Conservation (phyloP, 1,139 yeast genomes). For the Pichia sp. region DNA sequence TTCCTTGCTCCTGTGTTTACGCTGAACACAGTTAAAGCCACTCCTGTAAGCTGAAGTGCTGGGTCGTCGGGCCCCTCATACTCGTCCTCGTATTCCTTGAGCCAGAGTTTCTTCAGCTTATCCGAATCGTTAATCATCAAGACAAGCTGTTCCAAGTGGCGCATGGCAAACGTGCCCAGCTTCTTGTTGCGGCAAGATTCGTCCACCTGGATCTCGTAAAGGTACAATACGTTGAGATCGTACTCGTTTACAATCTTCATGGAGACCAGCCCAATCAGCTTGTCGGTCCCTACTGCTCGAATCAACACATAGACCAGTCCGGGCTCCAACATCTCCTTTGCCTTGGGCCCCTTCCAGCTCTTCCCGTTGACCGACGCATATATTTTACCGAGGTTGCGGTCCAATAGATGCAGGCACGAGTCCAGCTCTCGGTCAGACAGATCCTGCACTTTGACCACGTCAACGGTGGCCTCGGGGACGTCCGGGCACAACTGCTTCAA, state of each 20-base stretch:
- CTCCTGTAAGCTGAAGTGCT: slow-evolving; percentile 27
- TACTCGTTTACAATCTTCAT: slow-evolving; percentile 31
- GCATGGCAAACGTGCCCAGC: slow-evolving; percentile 36
- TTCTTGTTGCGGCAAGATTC: slow-evolving; percentile 32
- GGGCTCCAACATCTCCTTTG: slow-evolving; percentile 40
- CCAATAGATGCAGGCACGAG: slow-evolving; percentile 14
- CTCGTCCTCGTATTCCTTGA: slow-evolving; percentile 5
- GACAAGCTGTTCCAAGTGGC: slow-evolving; percentile 34
- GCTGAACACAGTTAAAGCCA: slow-evolving; percentile 50
- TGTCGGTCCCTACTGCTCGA: background rate
- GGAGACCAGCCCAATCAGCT: slow-evolving; percentile 18
- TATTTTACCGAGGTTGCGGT: slow-evolving; percentile 17
- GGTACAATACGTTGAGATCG: slow-evolving; percentile 37
- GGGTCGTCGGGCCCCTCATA: slow-evolving; percentile 7
- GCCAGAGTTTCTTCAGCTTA: slow-evolving; percentile 16
- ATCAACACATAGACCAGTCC: slow-evolving; percentile 31
- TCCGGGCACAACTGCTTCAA: background rate
- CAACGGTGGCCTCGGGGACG: background rate
- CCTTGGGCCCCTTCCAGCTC: slow-evolving; percentile 39
- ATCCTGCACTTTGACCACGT: background rate
- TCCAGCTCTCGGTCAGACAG: slow-evolving; percentile 4
- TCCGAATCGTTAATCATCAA: slow-evolving; percentile 18
- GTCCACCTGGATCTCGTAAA: slow-evolving; percentile 45
- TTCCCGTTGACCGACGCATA: slow-evolving; percentile 18
- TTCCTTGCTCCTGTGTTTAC: slow-evolving; percentile 39